A percentile compares a stretch with the other conserved stretches of the same genome.
Evolutionary conservation across 2,329 filamentous ascomycete species (phyloP).

Genomic region (Chalara sp.): DNA sequence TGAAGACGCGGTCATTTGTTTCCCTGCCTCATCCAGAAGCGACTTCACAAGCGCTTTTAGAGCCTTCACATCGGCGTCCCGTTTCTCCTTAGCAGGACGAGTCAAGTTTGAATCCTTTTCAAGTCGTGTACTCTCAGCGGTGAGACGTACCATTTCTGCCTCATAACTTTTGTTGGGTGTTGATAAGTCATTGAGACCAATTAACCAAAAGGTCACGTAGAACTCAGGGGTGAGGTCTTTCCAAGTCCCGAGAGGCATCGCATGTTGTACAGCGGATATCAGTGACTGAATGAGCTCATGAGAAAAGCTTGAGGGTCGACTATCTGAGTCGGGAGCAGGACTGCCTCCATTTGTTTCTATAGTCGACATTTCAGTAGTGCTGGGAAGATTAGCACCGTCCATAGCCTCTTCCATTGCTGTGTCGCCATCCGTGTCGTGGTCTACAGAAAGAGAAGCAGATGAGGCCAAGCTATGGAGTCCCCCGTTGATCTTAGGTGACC

Average conservation of each 20-base stretch:
- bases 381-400: constrained; percentile 8
- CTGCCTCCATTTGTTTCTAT: constrained; percentile 16
- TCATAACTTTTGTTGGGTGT: constrained; percentile 74
- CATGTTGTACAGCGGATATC: constrained; percentile 58
- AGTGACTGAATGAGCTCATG: constrained; percentile 69
- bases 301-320: constrained; percentile 37
- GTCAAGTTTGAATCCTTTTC: constrained; percentile 68
- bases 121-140: constrained; percentile 59
- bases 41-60: constrained; percentile 62
- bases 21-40: constrained; percentile 66
- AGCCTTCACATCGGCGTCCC: constrained; percentile 63
- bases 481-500: constrained; percentile 16
- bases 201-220: constrained; percentile 87
- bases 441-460: not conserved
- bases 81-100: constrained; percentile 56
- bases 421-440: constrained; percentile 50
- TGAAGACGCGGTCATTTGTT: constrained; percentile 59
- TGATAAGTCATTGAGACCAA: constrained; percentile 74
- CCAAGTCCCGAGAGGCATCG: constrained; percentile 58
- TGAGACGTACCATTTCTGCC: constrained; percentile 62
- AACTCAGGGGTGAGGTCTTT: constrained; percentile 70
- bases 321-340: constrained; percentile 30
- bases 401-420: constrained; percentile 25
- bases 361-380: constrained; percentile 2
- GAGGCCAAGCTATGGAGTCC: constrained; percentile 9